Conservation (phyloP, 352 stramenopile genomes). For the Peronospora destructor region DNA sequence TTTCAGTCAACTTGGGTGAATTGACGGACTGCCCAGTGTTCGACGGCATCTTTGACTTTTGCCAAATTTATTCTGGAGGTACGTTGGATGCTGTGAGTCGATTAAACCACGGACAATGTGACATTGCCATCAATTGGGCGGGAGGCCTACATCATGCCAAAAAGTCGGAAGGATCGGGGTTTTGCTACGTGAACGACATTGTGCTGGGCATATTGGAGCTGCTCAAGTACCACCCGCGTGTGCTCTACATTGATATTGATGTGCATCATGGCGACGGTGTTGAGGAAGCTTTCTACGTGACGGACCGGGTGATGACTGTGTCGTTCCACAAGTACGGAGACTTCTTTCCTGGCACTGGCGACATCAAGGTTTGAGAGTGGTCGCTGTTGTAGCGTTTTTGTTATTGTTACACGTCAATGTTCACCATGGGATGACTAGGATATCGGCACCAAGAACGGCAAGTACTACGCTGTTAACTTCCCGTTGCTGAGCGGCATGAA, state of each 20-base stretch:
- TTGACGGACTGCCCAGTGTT: slow-evolving; percentile 98
- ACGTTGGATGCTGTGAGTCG: slow-evolving; percentile 95
- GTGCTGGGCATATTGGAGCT: slow-evolving; percentile 98
- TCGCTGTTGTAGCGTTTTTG: background rate
- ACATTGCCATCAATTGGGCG: slow-evolving; percentile 98
- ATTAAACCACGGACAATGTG: slow-evolving; percentile 92
- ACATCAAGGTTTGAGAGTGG: slow-evolving; percentile 50
- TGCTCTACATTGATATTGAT: slow-evolving; percentile 99
- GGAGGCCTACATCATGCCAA: slow-evolving; percentile 98
- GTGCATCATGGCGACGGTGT: slow-evolving; percentile 98
- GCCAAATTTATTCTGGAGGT: slow-evolving; percentile 93
- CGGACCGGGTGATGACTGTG: slow-evolving; percentile 98
- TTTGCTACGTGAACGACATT: slow-evolving; percentile 99
- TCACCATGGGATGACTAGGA: slow-evolving; percentile 45
- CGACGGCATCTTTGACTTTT: slow-evolving; percentile 98
- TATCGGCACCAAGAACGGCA: slow-evolving; percentile 90
- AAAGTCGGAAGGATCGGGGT: slow-evolving; percentile 92
- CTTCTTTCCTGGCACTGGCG: slow-evolving; percentile 97
- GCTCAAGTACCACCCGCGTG: slow-evolving; percentile 93
- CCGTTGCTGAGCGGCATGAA: slow-evolving; percentile 94
- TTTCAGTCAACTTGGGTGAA: slow-evolving; percentile 93
- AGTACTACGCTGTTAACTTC: slow-evolving; percentile 96
- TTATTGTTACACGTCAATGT: slow-evolving; percentile 1
- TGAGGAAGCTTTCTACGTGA: slow-evolving; percentile 94
- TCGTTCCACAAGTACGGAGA: slow-evolving; percentile 99